A percentile compares a stretch with the other conserved stretches of the same genome.
These are phyloP conservation scores for Solanum sejunctum DNA, from an alignment of 257 asterid species.

Conservation along the genomic window DNA sequence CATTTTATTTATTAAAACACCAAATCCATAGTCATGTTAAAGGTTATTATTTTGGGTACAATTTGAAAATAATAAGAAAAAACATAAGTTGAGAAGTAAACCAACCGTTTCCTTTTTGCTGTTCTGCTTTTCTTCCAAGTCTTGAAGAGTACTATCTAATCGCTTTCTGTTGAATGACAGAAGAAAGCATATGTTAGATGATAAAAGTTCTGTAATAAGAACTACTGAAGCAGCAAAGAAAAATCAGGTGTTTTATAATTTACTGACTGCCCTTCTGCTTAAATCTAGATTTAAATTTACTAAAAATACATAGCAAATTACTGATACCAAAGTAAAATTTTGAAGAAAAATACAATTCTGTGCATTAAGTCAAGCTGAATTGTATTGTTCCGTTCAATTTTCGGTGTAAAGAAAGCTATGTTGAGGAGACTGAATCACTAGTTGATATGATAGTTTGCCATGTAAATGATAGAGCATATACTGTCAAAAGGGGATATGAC, in stretches of 20 bases:
- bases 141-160: constrained; percentile 69
- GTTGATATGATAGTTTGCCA: not conserved
- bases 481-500: too few relatives aligned
- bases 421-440: not conserved
- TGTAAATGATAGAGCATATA: too few relatives aligned
- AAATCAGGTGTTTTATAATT: not conserved
- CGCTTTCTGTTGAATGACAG: constrained; percentile 57
- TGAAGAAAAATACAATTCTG: not conserved
- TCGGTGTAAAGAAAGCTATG: not conserved
- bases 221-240: not conserved
- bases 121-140: constrained; percentile 83
- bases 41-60: not conserved
- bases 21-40: not conserved
- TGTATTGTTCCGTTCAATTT: not conserved
- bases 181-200: not conserved
- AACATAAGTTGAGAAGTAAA: not conserved
- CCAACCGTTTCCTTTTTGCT: constrained; percentile 93
- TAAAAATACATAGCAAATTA: not conserved
- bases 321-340: not conserved
- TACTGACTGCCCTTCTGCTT: not conserved
- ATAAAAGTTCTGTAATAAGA: not conserved
- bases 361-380: not conserved
- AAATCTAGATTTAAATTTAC: not conserved
- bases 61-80: not conserved
- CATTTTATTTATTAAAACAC: not conserved